Conservation (phyloP, 1,284 basidiomycete species). For the Rhodotorula mucilaginosa region DNA sequence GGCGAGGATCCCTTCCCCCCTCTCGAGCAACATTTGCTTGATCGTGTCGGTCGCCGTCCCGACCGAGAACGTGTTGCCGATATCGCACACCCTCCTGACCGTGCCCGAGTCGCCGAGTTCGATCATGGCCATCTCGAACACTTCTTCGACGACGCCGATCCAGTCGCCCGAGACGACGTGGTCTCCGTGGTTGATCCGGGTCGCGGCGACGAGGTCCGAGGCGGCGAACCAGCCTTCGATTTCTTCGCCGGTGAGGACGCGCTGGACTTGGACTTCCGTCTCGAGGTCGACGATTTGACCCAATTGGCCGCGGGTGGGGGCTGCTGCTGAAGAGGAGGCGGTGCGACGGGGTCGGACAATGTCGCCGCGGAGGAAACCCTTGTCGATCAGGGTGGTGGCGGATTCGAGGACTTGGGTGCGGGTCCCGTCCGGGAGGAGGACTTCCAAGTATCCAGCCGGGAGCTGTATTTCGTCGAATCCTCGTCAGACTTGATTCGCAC, state of each 20-base stretch:
- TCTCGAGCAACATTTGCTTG: slow-evolving; percentile 22
- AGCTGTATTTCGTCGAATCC: slow-evolving; percentile 11
- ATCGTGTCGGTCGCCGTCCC: slow-evolving; percentile 40
- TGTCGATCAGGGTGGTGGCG: slow-evolving; percentile 67
- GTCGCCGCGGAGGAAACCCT: slow-evolving; percentile 74
- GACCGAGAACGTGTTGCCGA: slow-evolving; percentile 21
- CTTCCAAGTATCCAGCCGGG: slow-evolving; percentile 57
- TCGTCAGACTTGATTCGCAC: too few relatives aligned
- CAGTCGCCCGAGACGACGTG: slow-evolving; percentile 79
- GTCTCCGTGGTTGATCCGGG: slow-evolving; percentile 59
- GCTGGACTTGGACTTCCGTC: slow-evolving; percentile 66
- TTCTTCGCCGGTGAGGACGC: slow-evolving; percentile 66
- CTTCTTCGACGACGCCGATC: slow-evolving; percentile 69
- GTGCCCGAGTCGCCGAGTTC: slow-evolving; percentile 54
- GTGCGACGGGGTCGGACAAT: slow-evolving; percentile 60
- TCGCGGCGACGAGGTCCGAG: slow-evolving; percentile 17
- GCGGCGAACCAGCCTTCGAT: slow-evolving; percentile 62
- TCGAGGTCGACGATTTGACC: slow-evolving; percentile 68
- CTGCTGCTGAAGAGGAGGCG: background rate
- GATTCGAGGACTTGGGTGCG: slow-evolving; percentile 58
- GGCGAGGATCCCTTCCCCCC: slow-evolving; percentile 36
- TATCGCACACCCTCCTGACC: slow-evolving; percentile 68
- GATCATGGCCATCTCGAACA: slow-evolving; percentile 80
- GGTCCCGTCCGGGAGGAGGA: slow-evolving; percentile 47
- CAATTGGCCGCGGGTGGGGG: slow-evolving; percentile 53